Evolutionary conservation across 306 rosid genomes (phyloP).

Genomic region (Oemleria cerasiformis): DNA sequence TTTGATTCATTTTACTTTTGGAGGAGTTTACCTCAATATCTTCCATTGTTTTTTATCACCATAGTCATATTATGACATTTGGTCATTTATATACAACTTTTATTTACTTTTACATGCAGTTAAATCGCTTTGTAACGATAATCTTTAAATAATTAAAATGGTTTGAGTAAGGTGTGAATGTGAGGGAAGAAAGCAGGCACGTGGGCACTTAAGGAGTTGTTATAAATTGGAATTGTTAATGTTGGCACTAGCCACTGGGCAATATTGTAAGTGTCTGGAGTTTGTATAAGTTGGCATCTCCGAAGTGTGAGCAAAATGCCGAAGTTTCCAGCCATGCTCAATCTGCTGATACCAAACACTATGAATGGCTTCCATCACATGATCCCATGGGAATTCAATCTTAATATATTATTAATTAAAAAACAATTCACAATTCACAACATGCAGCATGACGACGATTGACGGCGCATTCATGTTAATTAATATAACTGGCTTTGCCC

Average conservation of each 20-base stretch:
- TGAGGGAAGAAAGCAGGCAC: constrained; percentile 37
- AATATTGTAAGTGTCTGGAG: constrained; percentile 14
- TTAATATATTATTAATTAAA: background rate
- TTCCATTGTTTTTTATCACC: too few relatives aligned
- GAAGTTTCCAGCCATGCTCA: constrained; percentile 25
- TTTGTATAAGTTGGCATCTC: constrained; percentile 43
- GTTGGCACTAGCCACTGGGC: constrained; percentile 29
- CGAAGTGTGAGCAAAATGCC: constrained; percentile 51
- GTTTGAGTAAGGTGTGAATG: constrained; percentile 27
- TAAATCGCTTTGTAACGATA: too few relatives aligned
- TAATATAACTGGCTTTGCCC: background rate
- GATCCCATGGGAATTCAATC: constrained; percentile 39
- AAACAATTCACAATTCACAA: background rate
- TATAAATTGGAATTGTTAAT: constrained; percentile 29
- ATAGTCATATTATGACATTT: too few relatives aligned
- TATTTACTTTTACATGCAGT: too few relatives aligned
- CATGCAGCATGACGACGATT: constrained; percentile 28
- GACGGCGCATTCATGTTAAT: constrained; percentile 22
- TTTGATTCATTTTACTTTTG: too few relatives aligned
- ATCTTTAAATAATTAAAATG: background rate
- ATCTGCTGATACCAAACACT: constrained; percentile 15
- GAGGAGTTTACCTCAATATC: too few relatives aligned
- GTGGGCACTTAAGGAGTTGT: constrained; percentile 53
- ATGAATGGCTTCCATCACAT: constrained; percentile 36
- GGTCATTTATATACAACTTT: too few relatives aligned